These are phyloP conservation scores for Tolypocladium tundrense DNA, from an alignment of 2,329 filamentous ascomycete genomes.

Conservation along the genomic window DNA sequence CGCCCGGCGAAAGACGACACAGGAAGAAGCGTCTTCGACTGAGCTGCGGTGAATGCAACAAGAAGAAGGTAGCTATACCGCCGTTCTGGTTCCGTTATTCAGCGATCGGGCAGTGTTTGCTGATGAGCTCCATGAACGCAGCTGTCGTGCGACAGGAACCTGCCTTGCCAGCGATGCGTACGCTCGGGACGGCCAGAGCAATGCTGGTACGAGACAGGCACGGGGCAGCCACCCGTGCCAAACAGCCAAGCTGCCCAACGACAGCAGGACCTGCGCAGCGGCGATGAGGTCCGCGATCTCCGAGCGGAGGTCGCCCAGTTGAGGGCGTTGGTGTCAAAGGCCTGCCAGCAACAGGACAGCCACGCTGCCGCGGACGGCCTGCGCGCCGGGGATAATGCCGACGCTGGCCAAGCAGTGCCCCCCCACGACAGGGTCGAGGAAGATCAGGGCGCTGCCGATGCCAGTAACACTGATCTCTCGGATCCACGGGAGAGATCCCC, in stretches of 20 bases:
- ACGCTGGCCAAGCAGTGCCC: neutral
- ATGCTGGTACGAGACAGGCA: neutral
- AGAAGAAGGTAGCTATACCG: neutral
- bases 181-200: neutral
- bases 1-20: neutral
- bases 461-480: neutral
- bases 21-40: neutral
- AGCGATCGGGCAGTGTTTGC: no score
- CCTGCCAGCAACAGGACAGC: neutral
- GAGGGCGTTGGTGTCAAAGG: neutral
- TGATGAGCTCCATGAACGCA: neutral
- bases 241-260: neutral
- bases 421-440: neutral
- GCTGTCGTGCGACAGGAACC: neutral
- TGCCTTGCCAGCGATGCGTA: neutral
- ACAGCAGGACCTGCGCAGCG: neutral
- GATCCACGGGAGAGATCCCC: neutral
- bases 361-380: neutral
- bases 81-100: no score
- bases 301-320: neutral
- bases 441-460: neutral
- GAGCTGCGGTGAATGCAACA: neutral
- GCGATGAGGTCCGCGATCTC: neutral
- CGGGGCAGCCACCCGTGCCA: neutral
- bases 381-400: neutral